Conservation (phyloP, 768 basidiomycete species). For the Paxillus involutus region DNA sequence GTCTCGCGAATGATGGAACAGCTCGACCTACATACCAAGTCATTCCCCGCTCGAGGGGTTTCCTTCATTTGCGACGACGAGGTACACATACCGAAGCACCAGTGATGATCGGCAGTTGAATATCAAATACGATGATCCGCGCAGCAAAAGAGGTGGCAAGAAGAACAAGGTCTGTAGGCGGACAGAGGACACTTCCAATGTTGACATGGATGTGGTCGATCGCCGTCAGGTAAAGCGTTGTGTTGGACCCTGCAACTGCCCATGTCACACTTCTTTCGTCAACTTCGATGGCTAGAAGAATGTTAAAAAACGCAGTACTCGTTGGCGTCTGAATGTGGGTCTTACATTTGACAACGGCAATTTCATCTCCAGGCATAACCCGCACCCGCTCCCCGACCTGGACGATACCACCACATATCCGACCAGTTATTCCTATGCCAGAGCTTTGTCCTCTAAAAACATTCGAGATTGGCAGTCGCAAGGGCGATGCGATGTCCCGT, state of each 20-base stretch:
- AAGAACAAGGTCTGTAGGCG: conserved; percentile 66
- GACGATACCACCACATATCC: conserved; percentile 83
- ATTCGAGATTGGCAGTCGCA: conserved; percentile 90
- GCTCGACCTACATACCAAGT: conserved; percentile 61
- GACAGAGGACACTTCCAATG: conserved; percentile 89
- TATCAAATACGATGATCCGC: conserved; percentile 91
- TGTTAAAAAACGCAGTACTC: not conserved
- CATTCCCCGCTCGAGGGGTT: not conserved
- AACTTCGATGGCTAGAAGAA: conserved; percentile 70
- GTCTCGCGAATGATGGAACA: conserved; percentile 93
- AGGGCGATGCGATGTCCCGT: conserved; percentile 71
- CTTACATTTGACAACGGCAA: conserved; percentile 71
- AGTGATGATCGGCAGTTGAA: conserved; percentile 82
- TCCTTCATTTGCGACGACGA: not conserved
- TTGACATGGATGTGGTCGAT: conserved; percentile 86
- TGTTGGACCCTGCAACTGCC: conserved; percentile 89
- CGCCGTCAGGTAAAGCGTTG: conserved; percentile 77
- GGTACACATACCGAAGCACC: conserved; percentile 70
- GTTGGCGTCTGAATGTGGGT: not conserved
- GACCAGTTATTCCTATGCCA: conserved; percentile 75
- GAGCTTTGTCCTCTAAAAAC: conserved; percentile 90
- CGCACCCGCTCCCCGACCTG: conserved; percentile 90
- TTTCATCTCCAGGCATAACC: conserved; percentile 91
- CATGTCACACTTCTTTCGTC: conserved; percentile 79
- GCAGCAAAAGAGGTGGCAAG: conserved; percentile 79